Base-by-base conservation (phyloP, 2,329 filamentous ascomycete genomes). In the Cadophora sp. region DNA sequence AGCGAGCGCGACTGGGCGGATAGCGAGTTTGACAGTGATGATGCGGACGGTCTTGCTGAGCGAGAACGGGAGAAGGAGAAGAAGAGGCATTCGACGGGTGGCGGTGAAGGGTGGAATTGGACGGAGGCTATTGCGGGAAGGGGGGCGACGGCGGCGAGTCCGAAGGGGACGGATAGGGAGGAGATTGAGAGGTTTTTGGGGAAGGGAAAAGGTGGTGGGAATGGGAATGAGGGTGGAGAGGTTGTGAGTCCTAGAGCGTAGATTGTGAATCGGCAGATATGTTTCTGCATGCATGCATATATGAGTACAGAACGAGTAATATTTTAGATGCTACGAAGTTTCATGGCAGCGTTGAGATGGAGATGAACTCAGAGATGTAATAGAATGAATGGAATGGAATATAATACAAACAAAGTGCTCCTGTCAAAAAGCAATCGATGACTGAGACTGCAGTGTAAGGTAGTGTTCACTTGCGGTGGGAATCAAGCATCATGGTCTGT, bases 1-100 rank as follows among this genome's bases (percentile, higher is more conserved):
- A 91, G 87, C 76, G 89, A 92, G 60, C 81, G 84, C 12, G 88
- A 91, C 76, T 90, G 88, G 81, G 81, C 81, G 11, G 87, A 89
- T 71, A 87, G 80, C 37, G 83, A 80, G 29, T 80, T 83, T 59
- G 83, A 85, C 66, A 82, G 80, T 60, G 81, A 83, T 62, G 78
- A 80, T 66, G 81, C 83, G 56, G 80, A 80, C 48, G 78, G 80
- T 55, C 27, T 24, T 3, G 37, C 27, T 26, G 62, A 22, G 51
- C 60, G 56, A 19, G 62, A 22, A 50, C 60, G 56, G 43, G 71
- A 71, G 5, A 75, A 76, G 62, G 71, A 65, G 7, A 71, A 65
- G 9, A 71, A 66, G 31, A 71, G 71, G 34, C 67, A 69, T 31
- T 66, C 27, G 2, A 51, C 73, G 64, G 72, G 75, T 34, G 51